Conservation (phyloP, 2,329 filamentous ascomycete species). For the Aureobasidium melanogenum region DNA sequence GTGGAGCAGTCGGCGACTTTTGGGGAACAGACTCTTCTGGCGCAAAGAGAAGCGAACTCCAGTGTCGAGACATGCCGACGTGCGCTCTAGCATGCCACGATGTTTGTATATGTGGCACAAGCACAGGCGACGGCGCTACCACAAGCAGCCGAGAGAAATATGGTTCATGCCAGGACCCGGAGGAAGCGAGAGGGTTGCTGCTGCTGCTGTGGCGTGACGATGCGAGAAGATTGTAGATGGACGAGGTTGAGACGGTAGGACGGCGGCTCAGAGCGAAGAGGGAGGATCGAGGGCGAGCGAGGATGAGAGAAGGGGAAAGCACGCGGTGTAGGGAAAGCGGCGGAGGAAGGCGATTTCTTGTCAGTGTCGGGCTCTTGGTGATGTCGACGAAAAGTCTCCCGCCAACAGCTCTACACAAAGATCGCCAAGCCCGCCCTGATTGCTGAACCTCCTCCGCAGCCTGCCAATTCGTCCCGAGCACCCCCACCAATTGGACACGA, state of each 20-base stretch:
- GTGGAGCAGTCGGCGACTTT: constrained; percentile 43
- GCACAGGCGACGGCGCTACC: constrained; percentile 3
- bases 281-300: not conserved
- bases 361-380: not conserved
- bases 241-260: not conserved
- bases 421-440: not conserved
- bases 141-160: constrained; percentile 6
- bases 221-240: not conserved
- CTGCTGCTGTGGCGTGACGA: not conserved
- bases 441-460: not conserved
- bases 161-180: constrained; percentile 9
- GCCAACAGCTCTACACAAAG: not conserved
- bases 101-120: constrained; percentile 2
- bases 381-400: not conserved
- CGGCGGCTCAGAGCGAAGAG: not conserved
- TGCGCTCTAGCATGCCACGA: constrained; percentile 50
- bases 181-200: not conserved
- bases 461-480: not conserved
- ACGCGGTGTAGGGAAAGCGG: not conserved
- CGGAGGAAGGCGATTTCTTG: not conserved
- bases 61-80: constrained; percentile 49
- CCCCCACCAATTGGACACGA: not conserved
- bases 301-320: not conserved
- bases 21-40: constrained; percentile 27
- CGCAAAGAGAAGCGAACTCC: constrained; percentile 44